These are phyloP conservation scores for Lachnellula subtilissima DNA, from an alignment of 2,329 filamentous ascomycete species.

Conservation along the genomic window DNA sequence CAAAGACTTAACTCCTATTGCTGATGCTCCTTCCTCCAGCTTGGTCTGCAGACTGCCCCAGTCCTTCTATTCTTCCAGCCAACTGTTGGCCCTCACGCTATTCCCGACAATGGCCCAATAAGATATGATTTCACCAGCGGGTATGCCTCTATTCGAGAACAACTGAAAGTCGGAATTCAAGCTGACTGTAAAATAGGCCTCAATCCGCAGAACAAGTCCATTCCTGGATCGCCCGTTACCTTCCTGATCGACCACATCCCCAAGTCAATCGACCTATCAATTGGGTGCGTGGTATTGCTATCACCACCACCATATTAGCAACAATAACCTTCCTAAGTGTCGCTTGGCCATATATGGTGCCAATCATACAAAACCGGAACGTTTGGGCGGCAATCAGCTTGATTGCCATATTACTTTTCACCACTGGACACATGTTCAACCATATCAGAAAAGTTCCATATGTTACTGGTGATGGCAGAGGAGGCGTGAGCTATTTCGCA, in stretches of 20 bases:
- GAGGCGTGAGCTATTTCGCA: constrained; percentile 86
- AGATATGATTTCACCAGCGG: constrained; percentile 82
- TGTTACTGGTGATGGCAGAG: constrained; percentile 75
- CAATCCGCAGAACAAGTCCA: constrained; percentile 74
- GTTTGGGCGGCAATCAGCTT: constrained; percentile 89
- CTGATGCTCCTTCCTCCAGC: constrained; percentile 44
- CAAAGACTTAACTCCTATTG: not conserved
- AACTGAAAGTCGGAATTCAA: not conserved
- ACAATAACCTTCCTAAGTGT: constrained; percentile 63
- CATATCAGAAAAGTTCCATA: constrained; percentile 96
- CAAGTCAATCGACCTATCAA: constrained; percentile 80
- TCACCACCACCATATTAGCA: constrained; percentile 65
- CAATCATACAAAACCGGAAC: constrained; percentile 82
- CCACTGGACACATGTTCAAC: constrained; percentile 98
- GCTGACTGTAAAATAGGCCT: constrained; percentile 45
- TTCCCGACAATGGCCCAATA: constrained; percentile 60
- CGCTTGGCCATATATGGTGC: constrained; percentile 72
- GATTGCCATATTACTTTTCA: constrained; percentile 87
- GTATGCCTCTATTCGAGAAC: constrained; percentile 44
- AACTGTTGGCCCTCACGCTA: constrained; percentile 75
- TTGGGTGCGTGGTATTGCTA: constrained; percentile 68
- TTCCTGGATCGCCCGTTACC: constrained; percentile 71
- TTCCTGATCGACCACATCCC: constrained; percentile 74
- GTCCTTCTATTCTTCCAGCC: constrained; percentile 84
- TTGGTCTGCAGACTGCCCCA: constrained; percentile 90